Evolutionary conservation across 2,329 filamentous ascomycete species (phyloP).

Genomic region (Colletotrichum eleusines): DNA sequence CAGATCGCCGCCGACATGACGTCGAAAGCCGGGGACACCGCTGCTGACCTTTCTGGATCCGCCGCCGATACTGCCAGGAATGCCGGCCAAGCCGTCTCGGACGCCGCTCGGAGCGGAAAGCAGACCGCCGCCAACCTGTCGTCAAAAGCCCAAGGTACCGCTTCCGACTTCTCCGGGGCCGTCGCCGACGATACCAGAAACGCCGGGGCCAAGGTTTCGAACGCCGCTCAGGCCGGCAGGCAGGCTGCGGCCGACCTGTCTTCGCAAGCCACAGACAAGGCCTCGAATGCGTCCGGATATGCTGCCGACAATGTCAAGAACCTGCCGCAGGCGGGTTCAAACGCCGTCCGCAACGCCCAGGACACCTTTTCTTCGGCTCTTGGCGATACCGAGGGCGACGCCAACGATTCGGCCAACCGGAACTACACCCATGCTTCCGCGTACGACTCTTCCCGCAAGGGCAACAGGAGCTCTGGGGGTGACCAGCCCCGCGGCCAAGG

Average conservation of each 20-base stretch:
- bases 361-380: neutral
- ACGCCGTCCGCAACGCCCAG: neutral
- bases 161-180: neutral
- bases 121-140: conserved; percentile 2
- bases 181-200: neutral
- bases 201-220: neutral
- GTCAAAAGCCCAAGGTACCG: neutral
- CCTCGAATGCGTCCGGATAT: neutral
- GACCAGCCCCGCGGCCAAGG: neutral
- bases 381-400: neutral
- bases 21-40: neutral
- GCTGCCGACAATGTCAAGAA: neutral
- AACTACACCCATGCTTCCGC: neutral
- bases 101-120: neutral
- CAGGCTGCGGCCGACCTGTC: neutral
- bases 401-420: neutral
- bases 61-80: neutral
- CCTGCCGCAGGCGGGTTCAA: neutral
- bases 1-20: neutral
- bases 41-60: neutral
- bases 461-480: too few relatives aligned
- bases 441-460: neutral
- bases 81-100: neutral
- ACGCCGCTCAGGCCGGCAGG: neutral
- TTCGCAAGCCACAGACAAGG: neutral